Evolutionary conservation across 164 flowering plant species (phyloP).

Genomic region (Warburgia ugandensis): DNA sequence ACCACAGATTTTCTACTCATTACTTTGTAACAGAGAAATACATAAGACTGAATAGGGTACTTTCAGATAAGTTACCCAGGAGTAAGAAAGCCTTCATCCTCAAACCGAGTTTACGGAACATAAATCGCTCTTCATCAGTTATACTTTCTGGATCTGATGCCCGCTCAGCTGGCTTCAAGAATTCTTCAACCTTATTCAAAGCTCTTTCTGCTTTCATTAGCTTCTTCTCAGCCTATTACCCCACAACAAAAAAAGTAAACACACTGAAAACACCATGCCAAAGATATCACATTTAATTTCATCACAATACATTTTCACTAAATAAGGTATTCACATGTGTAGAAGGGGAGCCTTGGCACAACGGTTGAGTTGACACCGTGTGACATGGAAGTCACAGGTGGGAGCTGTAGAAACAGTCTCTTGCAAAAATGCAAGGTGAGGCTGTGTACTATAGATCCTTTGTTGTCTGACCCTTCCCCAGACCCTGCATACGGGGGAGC

Average conservation of each 20-base stretch:
- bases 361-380: too few species aligned
- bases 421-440: too few species aligned
- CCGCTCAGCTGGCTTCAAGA: slow-evolving; percentile 51
- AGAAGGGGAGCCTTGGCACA: too few species aligned
- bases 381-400: too few species aligned
- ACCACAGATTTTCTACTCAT: neutral
- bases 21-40: neutral
- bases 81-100: slow-evolving; percentile 92
- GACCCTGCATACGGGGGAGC: too few species aligned
- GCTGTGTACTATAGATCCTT: too few species aligned
- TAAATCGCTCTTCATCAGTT: slow-evolving; percentile 89
- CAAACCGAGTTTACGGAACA: slow-evolving; percentile 92
- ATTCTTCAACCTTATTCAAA: slow-evolving; percentile 71
- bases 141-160: slow-evolving; percentile 67
- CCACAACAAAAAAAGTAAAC: neutral
- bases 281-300: neutral
- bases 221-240: slow-evolving; percentile 74
- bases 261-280: neutral
- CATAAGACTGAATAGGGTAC: neutral
- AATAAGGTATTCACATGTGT: too few species aligned
- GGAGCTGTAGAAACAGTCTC: too few species aligned
- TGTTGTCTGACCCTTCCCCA: too few species aligned
- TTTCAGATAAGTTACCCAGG: slow-evolving; percentile 59
- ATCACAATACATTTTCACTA: neutral
- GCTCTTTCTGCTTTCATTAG: slow-evolving; percentile 58